These are phyloP conservation scores for Cryptosporidium xiaoi DNA, from an alignment of 169 alveolate genomes.

Conservation along the genomic window DNA sequence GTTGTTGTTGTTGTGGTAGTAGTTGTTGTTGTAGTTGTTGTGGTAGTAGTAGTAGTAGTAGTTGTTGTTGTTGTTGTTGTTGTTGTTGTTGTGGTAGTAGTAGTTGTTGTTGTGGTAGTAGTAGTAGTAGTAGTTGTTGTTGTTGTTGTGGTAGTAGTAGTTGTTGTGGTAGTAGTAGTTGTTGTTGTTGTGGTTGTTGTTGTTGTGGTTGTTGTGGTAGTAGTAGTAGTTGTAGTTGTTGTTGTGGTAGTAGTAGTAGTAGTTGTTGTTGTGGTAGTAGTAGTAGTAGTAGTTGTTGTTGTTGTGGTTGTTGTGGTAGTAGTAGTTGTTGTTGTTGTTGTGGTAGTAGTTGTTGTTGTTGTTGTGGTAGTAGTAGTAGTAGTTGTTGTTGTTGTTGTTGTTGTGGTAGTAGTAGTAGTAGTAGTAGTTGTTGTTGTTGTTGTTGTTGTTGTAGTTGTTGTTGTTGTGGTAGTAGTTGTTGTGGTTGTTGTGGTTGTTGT, in stretches of 20 bases:
- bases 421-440: not conserved
- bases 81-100: slow-evolving; percentile 4
- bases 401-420: not conserved
- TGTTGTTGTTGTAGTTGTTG: not conserved
- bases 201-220: slow-evolving; percentile 1
- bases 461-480: not conserved
- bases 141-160: not conserved
- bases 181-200: not conserved
- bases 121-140: slow-evolving; percentile 1
- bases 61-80: slow-evolving; percentile 31
- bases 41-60: slow-evolving; percentile 10
- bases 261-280: slow-evolving; percentile 12
- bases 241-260: not conserved
- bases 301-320: not conserved
- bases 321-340: not conserved
- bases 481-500: not conserved
- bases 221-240: not conserved
- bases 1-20: not conserved
- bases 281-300: slow-evolving; percentile 1
- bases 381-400: not conserved
- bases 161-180: not conserved
- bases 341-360: slow-evolving; percentile 21
- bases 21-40: slow-evolving; percentile 22
- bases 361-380: not conserved
- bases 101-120: not conserved